Base-by-base conservation (phyloP, 2,329 filamentous ascomycete genomes). In the Coniochaeta pulveracea region DNA sequence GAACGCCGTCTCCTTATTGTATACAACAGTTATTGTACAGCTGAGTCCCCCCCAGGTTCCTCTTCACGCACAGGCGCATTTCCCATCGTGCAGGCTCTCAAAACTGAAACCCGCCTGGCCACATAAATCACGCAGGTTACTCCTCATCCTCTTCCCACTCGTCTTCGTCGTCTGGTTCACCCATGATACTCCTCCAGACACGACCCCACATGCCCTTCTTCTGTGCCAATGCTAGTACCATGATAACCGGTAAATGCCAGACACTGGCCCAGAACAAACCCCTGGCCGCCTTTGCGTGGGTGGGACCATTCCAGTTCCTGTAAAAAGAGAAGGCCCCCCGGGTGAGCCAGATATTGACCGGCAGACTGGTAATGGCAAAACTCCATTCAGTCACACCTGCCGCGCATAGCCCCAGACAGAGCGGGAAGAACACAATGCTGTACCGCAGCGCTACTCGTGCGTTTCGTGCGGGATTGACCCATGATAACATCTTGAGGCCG, bases 211-310 rank as follows among this genome's bases (percentile, higher is more conserved):
- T 69, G 0, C 88, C 89, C 61, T 86, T 93, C 70, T 98, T 98
- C 57, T 93, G 85, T 35, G 82, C 72, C 56, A 96, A 79, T 3
- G 86, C 89, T 39, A 95, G 63, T 29, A 95, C 85, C 66, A 98
- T 76, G 26, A 96, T 70, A 17, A 80, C 81, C 0, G 91, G 91
- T 30, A 98, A 56, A 60, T 95, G 88, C 91, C 89, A 96, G 8
- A 98, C 85, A 54, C 85, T 94, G 2, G 91, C 88, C 91, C 91
- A 98, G 56, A 98, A 98, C 34, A 98, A 57, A 0, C 80, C 79
- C 36, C 85, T 72, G 3, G 91, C 88, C 12, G 73, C 85, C 3
- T 88, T 88, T 45, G 79, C 77, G 40, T 80, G 72, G 10, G 89
- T 89, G 47, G 85, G 74, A 18, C 73, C 63, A 41, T 69, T 72